phyloP scores from a whole-genome alignment of 495 filamentous ascomycete genomes.

The Aspergillus baeticus region DNA sequence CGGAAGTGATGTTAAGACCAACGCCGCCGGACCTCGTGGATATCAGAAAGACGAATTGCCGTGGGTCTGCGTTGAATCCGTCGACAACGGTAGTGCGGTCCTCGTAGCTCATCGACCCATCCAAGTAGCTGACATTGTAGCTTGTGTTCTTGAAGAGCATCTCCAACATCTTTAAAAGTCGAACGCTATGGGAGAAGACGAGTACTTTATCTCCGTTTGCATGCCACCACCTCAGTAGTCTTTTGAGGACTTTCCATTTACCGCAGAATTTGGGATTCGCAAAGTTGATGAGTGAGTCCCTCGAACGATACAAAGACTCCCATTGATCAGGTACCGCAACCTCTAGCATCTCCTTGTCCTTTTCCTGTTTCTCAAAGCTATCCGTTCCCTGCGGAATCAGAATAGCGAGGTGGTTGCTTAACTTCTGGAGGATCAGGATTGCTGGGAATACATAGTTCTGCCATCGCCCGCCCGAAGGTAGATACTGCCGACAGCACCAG shows the following conservation, averaged over 20 bases:
- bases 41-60: constrained; percentile 93
- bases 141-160: constrained; percentile 84
- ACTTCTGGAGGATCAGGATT: constrained; percentile 77
- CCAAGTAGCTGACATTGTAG: constrained; percentile 90
- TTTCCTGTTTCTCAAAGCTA: constrained; percentile 70
- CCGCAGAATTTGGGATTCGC: constrained; percentile 93
- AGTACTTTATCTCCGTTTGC: constrained; percentile 88
- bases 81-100: constrained; percentile 78
- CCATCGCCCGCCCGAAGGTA: constrained; percentile 67
- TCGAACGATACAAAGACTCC: constrained; percentile 69
- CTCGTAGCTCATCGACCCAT: constrained; percentile 82
- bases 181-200: constrained; percentile 88
- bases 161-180: constrained; percentile 80
- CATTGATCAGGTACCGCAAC: constrained; percentile 73
- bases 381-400: constrained; percentile 74
- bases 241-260: constrained; percentile 92
- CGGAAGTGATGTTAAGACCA: constrained; percentile 93
- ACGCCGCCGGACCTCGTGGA: constrained; percentile 89
- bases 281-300: constrained; percentile 78
- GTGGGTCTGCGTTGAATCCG: constrained; percentile 87
- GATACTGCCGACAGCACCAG: constrained; percentile 70
- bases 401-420: constrained; percentile 89
- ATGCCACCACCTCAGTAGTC: constrained; percentile 87
- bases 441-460: constrained; percentile 80
- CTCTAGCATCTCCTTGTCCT: constrained; percentile 76